Base-by-base conservation (phyloP, 345 rosid genomes). In the Cochlearia excelsa region DNA sequence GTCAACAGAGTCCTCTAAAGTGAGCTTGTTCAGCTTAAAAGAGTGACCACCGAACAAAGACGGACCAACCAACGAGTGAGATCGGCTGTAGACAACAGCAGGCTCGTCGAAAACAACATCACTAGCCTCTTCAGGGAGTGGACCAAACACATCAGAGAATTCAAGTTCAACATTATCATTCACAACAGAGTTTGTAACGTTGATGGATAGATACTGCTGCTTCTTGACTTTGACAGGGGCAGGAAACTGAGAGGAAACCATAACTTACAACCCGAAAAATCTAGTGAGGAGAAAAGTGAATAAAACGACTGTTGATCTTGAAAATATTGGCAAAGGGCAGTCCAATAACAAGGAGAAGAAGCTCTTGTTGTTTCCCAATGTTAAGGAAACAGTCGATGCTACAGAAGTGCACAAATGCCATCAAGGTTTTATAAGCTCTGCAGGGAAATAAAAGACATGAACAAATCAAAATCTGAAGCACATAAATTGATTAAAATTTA, bases 11-110 rank as follows among this genome's bases (percentile, higher is more conserved):
- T 83, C 90, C 1, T 39, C 56, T 55, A 85, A 66, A 41, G 78
- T 72, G 59, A 83, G 87, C 74, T 75, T 86, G 77, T 73, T 86
- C 35, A 84, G 72, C 75, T 84, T 86, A 73, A 72, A 56, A 26
- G 88, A 83, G 53, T 78, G 84, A 61, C 82, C 69, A 9, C 79
- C 79, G 57, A 63, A 69, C 0, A 92, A 75, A 68, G 92, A 86
- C 6, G 98, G 95, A 30, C 97, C 98, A 57, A 88, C 86, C 75
- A 92, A 69, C 41, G 98, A 88, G 80, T 84, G 98, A 3, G 98
- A 92, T 9, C 90, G 82, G 68, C 62, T 86, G 69, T 80, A 62
- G 61, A 92, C 77, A 67, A 83, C 84, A 67, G 74, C 80, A 26
- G 99, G 97, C 63, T 79, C 86, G 35, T 84, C 82, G 64, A 74